Conservation (phyloP, 2,329 filamentous ascomycete species). For the Colletotrichum magnum region DNA sequence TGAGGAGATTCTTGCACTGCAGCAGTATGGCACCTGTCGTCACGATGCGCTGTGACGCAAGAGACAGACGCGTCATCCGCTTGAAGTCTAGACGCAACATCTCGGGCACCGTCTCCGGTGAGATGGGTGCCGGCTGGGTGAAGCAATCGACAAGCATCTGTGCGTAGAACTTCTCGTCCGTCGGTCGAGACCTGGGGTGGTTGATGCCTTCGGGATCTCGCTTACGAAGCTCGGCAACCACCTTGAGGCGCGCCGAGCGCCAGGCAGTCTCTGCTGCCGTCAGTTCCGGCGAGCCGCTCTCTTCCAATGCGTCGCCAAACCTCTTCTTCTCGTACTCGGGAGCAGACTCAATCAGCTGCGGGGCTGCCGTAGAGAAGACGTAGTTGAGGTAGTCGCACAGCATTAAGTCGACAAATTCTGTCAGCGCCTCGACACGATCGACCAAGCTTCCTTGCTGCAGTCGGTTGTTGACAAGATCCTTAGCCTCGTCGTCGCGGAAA, state of each 20-base stretch:
- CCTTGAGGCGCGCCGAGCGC: constrained; percentile 73
- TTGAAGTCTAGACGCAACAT: constrained; percentile 79
- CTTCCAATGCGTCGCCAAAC: constrained; percentile 74
- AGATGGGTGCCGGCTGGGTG: constrained; percentile 73
- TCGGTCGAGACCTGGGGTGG: constrained; percentile 73
- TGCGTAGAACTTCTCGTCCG: constrained; percentile 79
- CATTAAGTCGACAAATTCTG: constrained; percentile 83
- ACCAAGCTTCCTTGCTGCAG: constrained; percentile 75
- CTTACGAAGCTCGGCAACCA: constrained; percentile 75
- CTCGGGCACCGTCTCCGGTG: constrained; percentile 74
- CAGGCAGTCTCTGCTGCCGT: constrained; percentile 76
- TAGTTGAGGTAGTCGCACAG: constrained; percentile 88
- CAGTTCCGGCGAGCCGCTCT: constrained; percentile 67
- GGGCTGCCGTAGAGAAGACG: constrained; percentile 79
- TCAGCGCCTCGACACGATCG: constrained; percentile 81
- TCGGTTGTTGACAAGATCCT: constrained; percentile 75
- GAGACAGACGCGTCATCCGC: constrained; percentile 66
- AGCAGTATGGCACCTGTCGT: constrained; percentile 82
- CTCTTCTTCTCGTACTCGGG: constrained; percentile 80
- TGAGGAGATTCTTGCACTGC: constrained; percentile 86
- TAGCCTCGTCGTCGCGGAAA: constrained; percentile 82
- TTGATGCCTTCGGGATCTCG: constrained; percentile 79
- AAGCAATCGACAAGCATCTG: constrained; percentile 83
- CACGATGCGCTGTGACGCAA: constrained; percentile 69
- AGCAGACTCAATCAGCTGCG: constrained; percentile 79